Evolutionary conservation across 83 land plant species (phyloP), one percentile per base, ranked within the genome.

Genomic region (Larix sibirica): DNA sequence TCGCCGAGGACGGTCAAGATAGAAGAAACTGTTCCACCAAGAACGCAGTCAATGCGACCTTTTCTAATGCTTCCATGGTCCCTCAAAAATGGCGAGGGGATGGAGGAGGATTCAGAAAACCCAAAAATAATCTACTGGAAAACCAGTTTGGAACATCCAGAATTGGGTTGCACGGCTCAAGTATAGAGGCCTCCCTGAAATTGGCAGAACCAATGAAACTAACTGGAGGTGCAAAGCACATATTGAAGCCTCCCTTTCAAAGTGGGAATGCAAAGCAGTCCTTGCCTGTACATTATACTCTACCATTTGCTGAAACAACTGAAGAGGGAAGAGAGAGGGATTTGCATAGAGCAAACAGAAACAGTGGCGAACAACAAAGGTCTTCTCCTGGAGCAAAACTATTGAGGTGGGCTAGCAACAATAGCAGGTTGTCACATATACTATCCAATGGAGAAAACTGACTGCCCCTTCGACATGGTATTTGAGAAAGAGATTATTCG

Each of bases 291-390:
- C 77, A 40, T 71, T 71, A 40, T 40, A 71, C 54, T 42, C 23
- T 71, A n/a, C 77, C 77, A n/a, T 71, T 42, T 71, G 13, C 16
- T 42, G 77, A 71, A 71, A 69, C 73, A 69, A 17, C n/a, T 69
- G 73, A 20, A 5, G 73, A 17, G 21, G 44, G 7, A 69, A 69
- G 73, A 69, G 20, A 69, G 20, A 69, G 20, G 36, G 12, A 33
- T 33, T 69, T 69, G n/a, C 9, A 69, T 31, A 17, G 38, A 33
- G 44, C n/a, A 17, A 4, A 17, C 20, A 69, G 9, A 33, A 16
- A 69, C 38, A 69, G 42, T 24, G 44, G 16, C 42, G n/a, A 69
- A 69, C 0, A 69, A 33, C 3, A 0, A 5, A 69, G 44, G n/a
- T 17, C n/a, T 17, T 21, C 73, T 2, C 9, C 1, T 20, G 24